These are phyloP conservation scores for Fusarium algeriense DNA, from an alignment of 2,329 filamentous ascomycete genomes.

Conservation along the genomic window DNA sequence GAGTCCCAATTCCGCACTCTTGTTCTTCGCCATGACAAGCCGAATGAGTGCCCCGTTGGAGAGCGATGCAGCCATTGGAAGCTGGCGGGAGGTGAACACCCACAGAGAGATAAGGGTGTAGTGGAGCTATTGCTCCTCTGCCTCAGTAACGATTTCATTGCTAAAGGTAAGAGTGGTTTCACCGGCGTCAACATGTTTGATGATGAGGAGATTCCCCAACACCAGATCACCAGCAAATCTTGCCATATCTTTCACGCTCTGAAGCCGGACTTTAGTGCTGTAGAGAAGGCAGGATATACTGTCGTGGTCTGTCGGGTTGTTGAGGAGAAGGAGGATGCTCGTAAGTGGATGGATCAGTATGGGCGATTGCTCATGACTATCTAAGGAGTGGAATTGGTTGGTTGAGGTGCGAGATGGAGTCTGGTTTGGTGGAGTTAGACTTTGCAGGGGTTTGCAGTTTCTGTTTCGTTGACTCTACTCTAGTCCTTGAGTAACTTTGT, in stretches of 20 bases:
- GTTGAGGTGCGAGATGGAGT: no score
- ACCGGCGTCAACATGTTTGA: background rate
- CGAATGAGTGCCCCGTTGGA: background rate
- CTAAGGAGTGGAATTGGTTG: no score
- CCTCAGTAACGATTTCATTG: background rate
- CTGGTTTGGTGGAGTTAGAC: no score
- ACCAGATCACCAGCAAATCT: background rate
- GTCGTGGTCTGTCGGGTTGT: background rate
- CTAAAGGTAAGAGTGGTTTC: background rate
- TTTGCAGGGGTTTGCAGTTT: no score
- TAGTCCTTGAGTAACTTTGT: no score
- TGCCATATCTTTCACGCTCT: background rate
- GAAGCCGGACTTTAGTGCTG: background rate
- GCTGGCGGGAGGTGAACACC: background rate
- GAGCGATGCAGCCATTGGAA: background rate
- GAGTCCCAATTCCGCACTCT: background rate
- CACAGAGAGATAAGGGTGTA: background rate
- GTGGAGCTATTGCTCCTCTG: background rate
- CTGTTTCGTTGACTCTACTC: no score
- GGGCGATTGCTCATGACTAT: background rate
- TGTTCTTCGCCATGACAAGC: background rate
- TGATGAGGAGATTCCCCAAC: background rate
- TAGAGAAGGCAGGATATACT: background rate
- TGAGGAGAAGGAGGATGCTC: background rate
- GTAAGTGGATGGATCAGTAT: background rate